Conservation (phyloP, 192 early-diverging fungal species). For the Backusella morwellensis region DNA sequence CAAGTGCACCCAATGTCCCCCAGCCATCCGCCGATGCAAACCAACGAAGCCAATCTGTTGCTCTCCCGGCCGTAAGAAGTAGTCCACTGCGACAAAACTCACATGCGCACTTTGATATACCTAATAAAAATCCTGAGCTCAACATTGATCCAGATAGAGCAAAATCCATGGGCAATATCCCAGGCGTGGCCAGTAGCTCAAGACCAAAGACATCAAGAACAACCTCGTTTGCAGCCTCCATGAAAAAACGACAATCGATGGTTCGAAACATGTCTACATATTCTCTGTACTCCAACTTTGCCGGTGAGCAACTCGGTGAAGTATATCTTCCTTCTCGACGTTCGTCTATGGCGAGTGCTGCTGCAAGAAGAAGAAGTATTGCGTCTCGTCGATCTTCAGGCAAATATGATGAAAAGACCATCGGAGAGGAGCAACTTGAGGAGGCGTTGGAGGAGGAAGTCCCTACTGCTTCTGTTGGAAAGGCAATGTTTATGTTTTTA, state of each 20-base stretch:
- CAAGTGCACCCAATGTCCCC: neutral
- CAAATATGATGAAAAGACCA: neutral
- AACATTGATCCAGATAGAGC: neutral
- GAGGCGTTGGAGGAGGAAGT: neutral
- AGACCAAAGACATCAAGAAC: slow-evolving; percentile 6
- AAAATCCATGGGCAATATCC: neutral
- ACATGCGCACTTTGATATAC: neutral
- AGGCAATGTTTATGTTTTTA: slow-evolving; percentile 60
- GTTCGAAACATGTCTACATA: slow-evolving; percentile 3
- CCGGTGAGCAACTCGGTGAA: slow-evolving; percentile 4
- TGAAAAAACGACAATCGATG: neutral
- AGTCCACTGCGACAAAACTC: neutral
- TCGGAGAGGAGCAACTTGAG: neutral
- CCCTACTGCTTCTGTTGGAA: slow-evolving; percentile 42
- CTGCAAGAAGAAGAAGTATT: neutral
- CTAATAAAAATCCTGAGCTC: neutral
- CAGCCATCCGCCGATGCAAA: neutral
- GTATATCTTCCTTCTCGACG: neutral
- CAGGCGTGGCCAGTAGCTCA: neutral
- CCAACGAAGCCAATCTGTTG: neutral
- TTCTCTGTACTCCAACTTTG: slow-evolving; percentile 20
- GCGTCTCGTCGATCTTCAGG: neutral
- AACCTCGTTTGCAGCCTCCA: slow-evolving; percentile 10
- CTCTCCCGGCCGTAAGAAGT: neutral
- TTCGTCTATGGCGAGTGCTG: neutral